These are phyloP conservation scores for Saturnispora silvae DNA, from an alignment of 805 yeast species.

Conservation along the genomic window DNA sequence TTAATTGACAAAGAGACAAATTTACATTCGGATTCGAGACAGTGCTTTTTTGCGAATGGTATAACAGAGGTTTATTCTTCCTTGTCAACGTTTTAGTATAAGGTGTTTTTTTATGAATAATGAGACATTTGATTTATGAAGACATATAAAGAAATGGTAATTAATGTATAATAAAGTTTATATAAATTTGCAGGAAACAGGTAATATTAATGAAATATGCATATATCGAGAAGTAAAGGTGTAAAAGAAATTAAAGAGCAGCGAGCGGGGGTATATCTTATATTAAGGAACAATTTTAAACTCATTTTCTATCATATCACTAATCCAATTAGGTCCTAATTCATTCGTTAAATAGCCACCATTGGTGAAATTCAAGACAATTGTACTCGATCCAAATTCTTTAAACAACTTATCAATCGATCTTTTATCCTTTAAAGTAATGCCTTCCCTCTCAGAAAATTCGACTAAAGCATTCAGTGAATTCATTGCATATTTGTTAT, in stretches of 20 bases:
- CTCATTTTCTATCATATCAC: conserved; percentile 2
- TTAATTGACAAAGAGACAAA: conserved; percentile 7
- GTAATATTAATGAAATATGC: too few relatives aligned
- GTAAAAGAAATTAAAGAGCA: too few relatives aligned
- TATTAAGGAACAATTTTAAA: too few relatives aligned
- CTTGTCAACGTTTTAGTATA: not conserved
- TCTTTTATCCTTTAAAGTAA: conserved; percentile 9
- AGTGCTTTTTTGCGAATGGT: conserved; percentile 10
- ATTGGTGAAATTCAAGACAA: conserved; percentile 6
- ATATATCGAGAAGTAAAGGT: too few relatives aligned
- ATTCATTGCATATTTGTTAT: conserved; percentile 12
- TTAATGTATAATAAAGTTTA: too few relatives aligned
- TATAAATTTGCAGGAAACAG: too few relatives aligned
- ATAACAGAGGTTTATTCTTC: conserved; percentile 9
- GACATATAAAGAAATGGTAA: too few relatives aligned
- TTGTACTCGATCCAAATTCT: not conserved
- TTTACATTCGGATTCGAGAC: not conserved
- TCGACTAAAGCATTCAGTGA: conserved; percentile 23
- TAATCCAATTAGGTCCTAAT: conserved; percentile 2
- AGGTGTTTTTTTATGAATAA: not conserved
- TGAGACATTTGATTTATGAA: too few relatives aligned
- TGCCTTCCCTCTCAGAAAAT: conserved; percentile 21
- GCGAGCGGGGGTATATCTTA: too few relatives aligned
- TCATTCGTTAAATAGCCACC: conserved; percentile 4
- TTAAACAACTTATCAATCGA: conserved; percentile 7